Conservation (phyloP, 306 rosid genomes). For the Lotus japonicus region DNA sequence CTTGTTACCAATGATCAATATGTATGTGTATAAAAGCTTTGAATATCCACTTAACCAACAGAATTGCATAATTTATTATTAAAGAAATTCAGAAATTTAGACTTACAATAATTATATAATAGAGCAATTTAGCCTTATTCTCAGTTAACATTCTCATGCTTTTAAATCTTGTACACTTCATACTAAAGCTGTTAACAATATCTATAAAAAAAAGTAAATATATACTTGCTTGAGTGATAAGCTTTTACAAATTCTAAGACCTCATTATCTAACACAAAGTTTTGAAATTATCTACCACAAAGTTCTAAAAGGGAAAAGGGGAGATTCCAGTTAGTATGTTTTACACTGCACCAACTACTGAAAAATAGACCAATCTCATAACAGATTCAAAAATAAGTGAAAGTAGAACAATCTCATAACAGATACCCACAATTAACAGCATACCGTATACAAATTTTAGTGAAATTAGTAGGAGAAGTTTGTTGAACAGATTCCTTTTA, state of each 20-base stretch:
- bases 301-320: too few species aligned
- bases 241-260: neutral
- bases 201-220: neutral
- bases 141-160: constrained; percentile 53
- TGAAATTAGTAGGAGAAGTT: too few species aligned
- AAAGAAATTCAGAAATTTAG: constrained; percentile 22
- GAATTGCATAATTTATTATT: constrained; percentile 32
- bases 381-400: too few species aligned
- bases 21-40: constrained; percentile 60
- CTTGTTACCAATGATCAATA: constrained; percentile 29
- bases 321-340: neutral
- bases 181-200: constrained; percentile 1
- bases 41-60: constrained; percentile 35
- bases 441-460: too few species aligned
- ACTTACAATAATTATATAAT: constrained; percentile 30
- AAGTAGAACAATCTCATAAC: too few species aligned
- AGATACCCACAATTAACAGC: too few species aligned
- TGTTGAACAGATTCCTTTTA: too few species aligned
- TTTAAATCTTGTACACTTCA: constrained; percentile 40
- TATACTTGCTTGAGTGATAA: neutral
- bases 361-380: neutral
- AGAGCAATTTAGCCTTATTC: constrained; percentile 33
- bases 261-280: neutral
- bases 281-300: too few species aligned
- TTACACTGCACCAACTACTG: neutral